These are phyloP conservation scores for Musa schizocarpa DNA, from an alignment of 176 grass and related monocot species.

Conservation along the genomic window DNA sequence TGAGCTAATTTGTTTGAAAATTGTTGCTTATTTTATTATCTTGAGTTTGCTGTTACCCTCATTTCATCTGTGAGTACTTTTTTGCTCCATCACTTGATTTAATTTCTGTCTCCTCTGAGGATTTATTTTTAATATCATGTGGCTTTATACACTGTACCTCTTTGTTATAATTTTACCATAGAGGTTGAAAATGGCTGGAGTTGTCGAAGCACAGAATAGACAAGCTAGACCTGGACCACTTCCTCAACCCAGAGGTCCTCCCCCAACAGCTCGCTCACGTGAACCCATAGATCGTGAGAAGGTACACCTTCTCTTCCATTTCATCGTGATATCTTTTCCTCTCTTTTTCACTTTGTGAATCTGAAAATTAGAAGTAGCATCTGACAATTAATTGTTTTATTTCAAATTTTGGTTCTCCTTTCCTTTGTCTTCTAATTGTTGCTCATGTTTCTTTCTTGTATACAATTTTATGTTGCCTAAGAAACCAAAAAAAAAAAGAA, in stretches of 20 bases:
- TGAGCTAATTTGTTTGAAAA: too few species aligned
- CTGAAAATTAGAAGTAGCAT: too few species aligned
- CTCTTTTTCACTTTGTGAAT: too few species aligned
- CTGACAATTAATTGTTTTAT: too few species aligned
- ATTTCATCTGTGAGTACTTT: too few species aligned
- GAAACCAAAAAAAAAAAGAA: neutral
- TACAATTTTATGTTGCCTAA: too few species aligned
- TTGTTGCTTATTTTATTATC: too few species aligned
- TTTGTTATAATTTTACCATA: neutral
- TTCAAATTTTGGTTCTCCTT: too few species aligned
- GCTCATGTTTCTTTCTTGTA: too few species aligned
- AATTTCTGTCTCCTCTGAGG: neutral
- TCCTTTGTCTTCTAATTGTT: too few species aligned
- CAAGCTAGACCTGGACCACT: conserved; percentile 41
- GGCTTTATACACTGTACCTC: neutral
- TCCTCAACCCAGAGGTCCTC: conserved; percentile 64
- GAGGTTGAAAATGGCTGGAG: conserved; percentile 25
- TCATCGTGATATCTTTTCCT: neutral
- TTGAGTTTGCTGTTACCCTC: too few species aligned
- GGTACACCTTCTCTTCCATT: conserved; percentile 23
- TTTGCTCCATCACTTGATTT: too few species aligned
- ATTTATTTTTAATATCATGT: neutral
- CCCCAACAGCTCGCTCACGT: conserved; percentile 50
- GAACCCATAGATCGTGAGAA: conserved; percentile 91
- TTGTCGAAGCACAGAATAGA: conserved; percentile 48